Conservation (phyloP, 805 yeast species). For the Candida hungchunana region DNA sequence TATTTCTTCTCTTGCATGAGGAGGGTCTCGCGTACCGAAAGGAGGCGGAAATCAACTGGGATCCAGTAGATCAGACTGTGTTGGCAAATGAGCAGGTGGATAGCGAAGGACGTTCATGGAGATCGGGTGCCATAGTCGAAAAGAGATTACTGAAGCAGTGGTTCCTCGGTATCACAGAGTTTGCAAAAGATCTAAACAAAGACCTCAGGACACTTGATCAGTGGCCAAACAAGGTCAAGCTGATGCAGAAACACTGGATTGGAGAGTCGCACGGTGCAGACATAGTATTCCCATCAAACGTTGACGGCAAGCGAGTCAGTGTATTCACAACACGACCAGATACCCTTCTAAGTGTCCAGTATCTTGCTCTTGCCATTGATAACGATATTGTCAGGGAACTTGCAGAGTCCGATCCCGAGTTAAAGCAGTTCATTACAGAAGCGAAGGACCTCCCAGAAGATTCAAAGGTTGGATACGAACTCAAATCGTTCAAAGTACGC, state of each 20-base stretch:
- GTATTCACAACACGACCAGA: constrained; percentile 90
- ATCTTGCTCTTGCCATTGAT: constrained; percentile 67
- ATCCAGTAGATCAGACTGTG: constrained; percentile 92
- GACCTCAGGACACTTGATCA: constrained; percentile 59
- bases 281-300: constrained; percentile 43
- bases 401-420: constrained; percentile 34
- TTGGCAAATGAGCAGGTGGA: constrained; percentile 97
- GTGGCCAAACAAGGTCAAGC: constrained; percentile 88
- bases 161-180: constrained; percentile 88
- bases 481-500: constrained; percentile 39
- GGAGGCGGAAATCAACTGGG: constrained; percentile 94
- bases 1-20: constrained; percentile 69
- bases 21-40: constrained; percentile 82
- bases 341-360: constrained; percentile 79
- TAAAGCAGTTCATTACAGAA: constrained; percentile 43
- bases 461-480: constrained; percentile 56
- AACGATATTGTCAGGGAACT: constrained; percentile 54
- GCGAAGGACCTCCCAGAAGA: constrained; percentile 37
- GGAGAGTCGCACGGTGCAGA: constrained; percentile 84
- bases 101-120: constrained; percentile 86
- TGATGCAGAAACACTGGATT: constrained; percentile 94
- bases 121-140: constrained; percentile 94
- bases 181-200: constrained; percentile 58
- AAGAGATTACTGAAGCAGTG: constrained; percentile 80
- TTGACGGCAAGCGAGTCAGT: constrained; percentile 29